Conservation (phyloP, 441 rosid genomes). For the Arabidopsis lyrata region DNA sequence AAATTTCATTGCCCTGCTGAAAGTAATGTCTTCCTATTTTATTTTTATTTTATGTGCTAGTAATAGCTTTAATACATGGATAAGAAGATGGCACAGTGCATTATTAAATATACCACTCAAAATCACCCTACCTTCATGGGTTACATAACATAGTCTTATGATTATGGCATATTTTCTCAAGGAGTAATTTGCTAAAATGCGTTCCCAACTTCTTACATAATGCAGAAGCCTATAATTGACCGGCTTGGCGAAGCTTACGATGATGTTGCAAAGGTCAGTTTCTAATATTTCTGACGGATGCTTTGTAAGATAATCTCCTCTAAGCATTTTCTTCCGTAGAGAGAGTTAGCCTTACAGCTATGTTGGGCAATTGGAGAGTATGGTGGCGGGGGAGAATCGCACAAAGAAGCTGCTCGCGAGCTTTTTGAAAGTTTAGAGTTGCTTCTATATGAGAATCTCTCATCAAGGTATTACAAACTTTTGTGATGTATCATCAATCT, state of each 20-base stretch:
- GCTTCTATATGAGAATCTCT: constrained; percentile 91
- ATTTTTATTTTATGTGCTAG: not conserved
- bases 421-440: constrained; percentile 94
- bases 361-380: constrained; percentile 99
- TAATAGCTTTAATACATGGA: constrained; percentile 10
- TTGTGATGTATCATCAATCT: constrained; percentile 15
- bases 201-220: constrained; percentile 19
- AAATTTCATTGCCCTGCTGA: constrained; percentile 73
- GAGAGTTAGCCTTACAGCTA: constrained; percentile 88
- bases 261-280: constrained; percentile 83
- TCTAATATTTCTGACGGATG: constrained; percentile 6
- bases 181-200: constrained; percentile 1
- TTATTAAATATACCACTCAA: constrained; percentile 10
- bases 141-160: not conserved
- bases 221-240: constrained; percentile 94
- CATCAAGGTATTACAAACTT: constrained; percentile 65
- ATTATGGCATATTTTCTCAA: constrained; percentile 3
- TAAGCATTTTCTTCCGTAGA: constrained; percentile 50
- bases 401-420: constrained; percentile 95
- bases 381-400: constrained; percentile 90
- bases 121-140: not conserved
- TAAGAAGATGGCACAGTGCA: not conserved
- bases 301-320: constrained; percentile 15
- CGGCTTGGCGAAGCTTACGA: constrained; percentile 98
- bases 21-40: constrained; percentile 54